Conservation (phyloP, 192 early-diverging fungal species). For the Geosiphon pyriformis region DNA sequence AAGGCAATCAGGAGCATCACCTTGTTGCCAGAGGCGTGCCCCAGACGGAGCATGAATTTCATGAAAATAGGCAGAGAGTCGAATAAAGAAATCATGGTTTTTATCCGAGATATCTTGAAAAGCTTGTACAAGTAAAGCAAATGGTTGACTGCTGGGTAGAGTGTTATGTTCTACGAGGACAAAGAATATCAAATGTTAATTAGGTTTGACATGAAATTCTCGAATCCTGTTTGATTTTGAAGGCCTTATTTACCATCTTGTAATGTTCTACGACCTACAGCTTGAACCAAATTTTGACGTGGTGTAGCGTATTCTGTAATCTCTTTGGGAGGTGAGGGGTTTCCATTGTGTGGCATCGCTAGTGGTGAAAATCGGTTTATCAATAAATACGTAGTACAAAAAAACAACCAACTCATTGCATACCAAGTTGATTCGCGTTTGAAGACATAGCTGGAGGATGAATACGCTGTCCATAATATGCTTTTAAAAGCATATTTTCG, state of each 20-base stretch:
- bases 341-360: not conserved
- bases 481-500: slow-evolving; percentile 81
- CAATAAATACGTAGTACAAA: not conserved
- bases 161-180: slow-evolving; percentile 1
- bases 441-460: not conserved
- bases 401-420: not conserved
- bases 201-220: not conserved
- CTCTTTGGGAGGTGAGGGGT: slow-evolving; percentile 8
- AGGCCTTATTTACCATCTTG: not conserved
- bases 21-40: slow-evolving; percentile 63
- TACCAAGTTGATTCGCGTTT: not conserved
- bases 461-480: slow-evolving; percentile 61
- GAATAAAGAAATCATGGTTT: slow-evolving; percentile 49
- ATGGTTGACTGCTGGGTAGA: slow-evolving; percentile 44
- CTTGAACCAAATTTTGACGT: slow-evolving; percentile 13
- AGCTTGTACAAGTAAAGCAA: slow-evolving; percentile 53
- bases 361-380: too few species aligned
- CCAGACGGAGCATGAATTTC: slow-evolving; percentile 48
- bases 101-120: slow-evolving; percentile 57
- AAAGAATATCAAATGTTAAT: not conserved
- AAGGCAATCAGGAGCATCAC: slow-evolving; percentile 51
- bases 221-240: not conserved
- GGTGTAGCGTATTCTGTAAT: not conserved
- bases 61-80: slow-evolving; percentile 61
- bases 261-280: not conserved